Base-by-base conservation (phyloP, 2,329 filamentous ascomycete genomes). In the Aspergillus puulaauensis region DNA sequence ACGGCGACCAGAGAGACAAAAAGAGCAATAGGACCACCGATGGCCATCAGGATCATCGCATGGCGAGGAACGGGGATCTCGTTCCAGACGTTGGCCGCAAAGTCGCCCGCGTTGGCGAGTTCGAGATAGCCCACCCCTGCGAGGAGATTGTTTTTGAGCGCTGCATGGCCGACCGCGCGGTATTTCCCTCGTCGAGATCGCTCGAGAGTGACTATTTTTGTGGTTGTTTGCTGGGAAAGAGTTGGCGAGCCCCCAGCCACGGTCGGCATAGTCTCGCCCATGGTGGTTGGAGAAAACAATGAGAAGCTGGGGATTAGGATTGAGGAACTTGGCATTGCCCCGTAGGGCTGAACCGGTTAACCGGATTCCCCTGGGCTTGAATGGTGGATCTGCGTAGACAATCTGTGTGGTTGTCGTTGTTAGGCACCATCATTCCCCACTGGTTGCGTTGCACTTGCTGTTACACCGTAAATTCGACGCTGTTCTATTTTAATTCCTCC, bases 21-120 rank as follows among this genome's bases (percentile, higher is more conserved):
- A 0, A 82, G 70, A 0, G 82, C 82, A 2, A 79, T 60, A 0
- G 76, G 75, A 0, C 79, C 83, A 1, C 83, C 83, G 3, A 84
- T 69, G 0, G 72, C 81, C 82, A 85, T 84, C 6, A 65, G 44
- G 24, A 78, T 75, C 0, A 78, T 68, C 8, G 80, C 82, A 50
- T 79, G 79, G 1, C 66, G 61, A 0, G 82, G 82, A 0, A 83
- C 75, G 0, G 82, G 83, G 0, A 77, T 70, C 1, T 78, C 61
- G 61, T 85, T 85, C 80, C 81, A 85, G 1, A 85, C 77, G 54
- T 85, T 85, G 55, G 83, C 83, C 0, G 82, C 81, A 54, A 85
- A 85, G 62, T 85, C 83, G 2, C 78, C 77, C 0, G 81, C 81
- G 63, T 85, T 85, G 53, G 80, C 80, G 2, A 84, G 73, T 59